A percentile compares a stretch with the other conserved stretches of the same genome.
phyloP scores from a whole-genome alignment of 148 eudicot species.

The Persicaria tinctoria region DNA sequence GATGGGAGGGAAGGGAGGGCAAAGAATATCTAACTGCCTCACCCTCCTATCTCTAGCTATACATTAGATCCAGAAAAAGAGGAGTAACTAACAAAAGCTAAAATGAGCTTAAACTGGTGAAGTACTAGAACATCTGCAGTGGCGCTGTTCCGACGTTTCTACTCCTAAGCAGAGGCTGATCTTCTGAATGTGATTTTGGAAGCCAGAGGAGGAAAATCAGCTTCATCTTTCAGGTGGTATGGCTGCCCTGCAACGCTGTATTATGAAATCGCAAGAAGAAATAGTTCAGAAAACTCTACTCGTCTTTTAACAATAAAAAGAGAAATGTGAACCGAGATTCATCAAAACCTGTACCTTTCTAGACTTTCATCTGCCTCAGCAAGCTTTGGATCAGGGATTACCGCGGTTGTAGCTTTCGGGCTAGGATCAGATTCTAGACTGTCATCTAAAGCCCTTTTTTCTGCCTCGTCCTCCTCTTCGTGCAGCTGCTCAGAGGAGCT shows the following conservation, averaged over 20 bases:
- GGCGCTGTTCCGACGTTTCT: not conserved
- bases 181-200: not conserved
- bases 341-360: slow-evolving; percentile 6
- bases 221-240: slow-evolving; percentile 10
- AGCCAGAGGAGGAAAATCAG: slow-evolving; percentile 9
- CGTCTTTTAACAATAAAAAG: not conserved
- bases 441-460: not conserved
- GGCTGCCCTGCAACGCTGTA: not conserved
- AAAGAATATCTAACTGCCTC: not conserved
- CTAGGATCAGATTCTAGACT: not conserved
- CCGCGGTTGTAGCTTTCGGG: not conserved
- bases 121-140: not conserved
- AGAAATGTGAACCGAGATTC: not conserved
- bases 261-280: not conserved
- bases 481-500: not conserved
- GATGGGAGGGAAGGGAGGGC: not conserved
- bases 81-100: not conserved
- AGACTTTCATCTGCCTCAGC: not conserved
- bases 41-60: not conserved
- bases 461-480: not conserved
- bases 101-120: not conserved
- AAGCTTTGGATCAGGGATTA: slow-evolving; percentile 3
- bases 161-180: slow-evolving; percentile 4
- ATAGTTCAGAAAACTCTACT: not conserved
- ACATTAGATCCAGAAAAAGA: slow-evolving; percentile 5